Percentiles rank a stretch among this genome's conserved stretches.
Conservation (phyloP, 768 basidiomycete genomes). For the Clavulina sp. region DNA sequence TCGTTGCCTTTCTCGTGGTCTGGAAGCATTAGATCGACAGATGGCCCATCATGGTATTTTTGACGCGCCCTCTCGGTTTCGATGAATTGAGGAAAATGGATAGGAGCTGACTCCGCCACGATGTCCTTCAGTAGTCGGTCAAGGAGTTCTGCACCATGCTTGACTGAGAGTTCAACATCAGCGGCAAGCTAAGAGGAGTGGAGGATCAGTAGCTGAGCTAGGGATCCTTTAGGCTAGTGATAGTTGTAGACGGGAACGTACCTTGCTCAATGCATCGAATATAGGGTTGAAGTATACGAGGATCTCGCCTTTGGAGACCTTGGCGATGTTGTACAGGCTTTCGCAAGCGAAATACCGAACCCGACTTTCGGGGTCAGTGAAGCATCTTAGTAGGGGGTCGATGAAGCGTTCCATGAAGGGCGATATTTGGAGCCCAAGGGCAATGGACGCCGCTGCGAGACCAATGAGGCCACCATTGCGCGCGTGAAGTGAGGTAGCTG, state of each 20-base stretch:
- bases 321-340: slow-evolving; percentile 94
- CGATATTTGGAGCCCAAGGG: slow-evolving; percentile 80
- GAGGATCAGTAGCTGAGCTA: background rate
- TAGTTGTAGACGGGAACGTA: no score
- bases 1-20: slow-evolving; percentile 30
- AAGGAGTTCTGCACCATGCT: slow-evolving; percentile 93
- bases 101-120: slow-evolving; percentile 88
- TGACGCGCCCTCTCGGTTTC: slow-evolving; percentile 53
- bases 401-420: slow-evolving; percentile 91
- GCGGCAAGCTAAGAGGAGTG: slow-evolving; percentile 57
- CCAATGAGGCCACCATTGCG: slow-evolving; percentile 93
- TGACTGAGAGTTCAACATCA: slow-evolving; percentile 88
- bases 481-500: slow-evolving; percentile 68
- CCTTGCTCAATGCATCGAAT: slow-evolving; percentile 94
- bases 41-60: slow-evolving; percentile 27
- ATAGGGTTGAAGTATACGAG: slow-evolving; percentile 96
- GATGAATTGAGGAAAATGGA: slow-evolving; percentile 77
- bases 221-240: background rate
- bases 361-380: slow-evolving; percentile 84
- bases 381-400: slow-evolving; percentile 73
- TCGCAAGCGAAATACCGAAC: slow-evolving; percentile 97
- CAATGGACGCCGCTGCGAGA: slow-evolving; percentile 92
- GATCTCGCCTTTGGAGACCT: slow-evolving; percentile 93
- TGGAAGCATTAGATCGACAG: slow-evolving; percentile 49
- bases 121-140: slow-evolving; percentile 97